Evolutionary conservation across 2,329 filamentous ascomycete species (phyloP).

Genomic region (Tolypocladium capitatum): DNA sequence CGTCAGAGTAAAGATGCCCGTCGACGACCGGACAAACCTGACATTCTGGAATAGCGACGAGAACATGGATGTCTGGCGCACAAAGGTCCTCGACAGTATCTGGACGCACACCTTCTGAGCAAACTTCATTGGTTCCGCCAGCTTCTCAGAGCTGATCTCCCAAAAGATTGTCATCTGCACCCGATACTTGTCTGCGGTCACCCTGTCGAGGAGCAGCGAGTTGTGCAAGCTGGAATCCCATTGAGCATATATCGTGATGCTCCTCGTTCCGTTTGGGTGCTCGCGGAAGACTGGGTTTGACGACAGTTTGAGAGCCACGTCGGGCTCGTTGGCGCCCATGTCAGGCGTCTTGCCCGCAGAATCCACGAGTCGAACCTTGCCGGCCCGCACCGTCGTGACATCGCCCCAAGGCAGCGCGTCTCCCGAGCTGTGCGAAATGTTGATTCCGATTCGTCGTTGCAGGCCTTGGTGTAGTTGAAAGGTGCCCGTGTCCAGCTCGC

Average conservation of each 20-base stretch:
- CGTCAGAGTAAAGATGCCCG: constrained; percentile 72
- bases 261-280: constrained; percentile 81
- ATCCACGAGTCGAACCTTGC: constrained; percentile 72
- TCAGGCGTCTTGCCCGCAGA: constrained; percentile 74
- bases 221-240: constrained; percentile 94
- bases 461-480: constrained; percentile 94
- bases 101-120: constrained; percentile 69
- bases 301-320: constrained; percentile 65
- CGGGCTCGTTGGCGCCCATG: constrained; percentile 55
- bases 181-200: constrained; percentile 82
- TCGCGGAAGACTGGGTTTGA: constrained; percentile 67
- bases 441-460: constrained; percentile 76
- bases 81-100: constrained; percentile 69
- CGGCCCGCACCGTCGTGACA: constrained; percentile 62
- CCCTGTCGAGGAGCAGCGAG: constrained; percentile 84
- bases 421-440: constrained; percentile 81
- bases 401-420: constrained; percentile 83
- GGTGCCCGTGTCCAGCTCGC: constrained; percentile 71
- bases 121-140: constrained; percentile 83
- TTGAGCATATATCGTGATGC: constrained; percentile 75
- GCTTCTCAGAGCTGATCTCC: constrained; percentile 71
- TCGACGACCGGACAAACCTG: constrained; percentile 75
- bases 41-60: constrained; percentile 75
- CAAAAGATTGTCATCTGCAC: constrained; percentile 80
- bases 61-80: constrained; percentile 77